Evolutionary conservation across 768 basidiomycete genomes (phyloP), one percentile per base, ranked within the genome.

Genomic region (Panellus pusillus): DNA sequence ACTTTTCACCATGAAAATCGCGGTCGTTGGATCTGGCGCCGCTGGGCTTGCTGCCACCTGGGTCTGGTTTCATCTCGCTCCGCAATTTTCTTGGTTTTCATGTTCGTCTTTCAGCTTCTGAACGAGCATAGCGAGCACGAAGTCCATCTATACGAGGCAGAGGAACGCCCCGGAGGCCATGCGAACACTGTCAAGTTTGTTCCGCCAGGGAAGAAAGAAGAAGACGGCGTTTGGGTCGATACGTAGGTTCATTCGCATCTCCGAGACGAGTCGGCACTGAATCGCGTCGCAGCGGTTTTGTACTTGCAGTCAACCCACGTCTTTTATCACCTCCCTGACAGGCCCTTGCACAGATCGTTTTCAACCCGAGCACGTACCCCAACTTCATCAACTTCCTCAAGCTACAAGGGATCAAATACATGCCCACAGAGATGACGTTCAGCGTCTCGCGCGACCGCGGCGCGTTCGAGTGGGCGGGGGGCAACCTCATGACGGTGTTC

Each of bases 21-120:
- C 88, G 3, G 83, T 91, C 27, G 79, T 91, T 17, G 90, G 88
- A 5, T 84, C 86, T 40, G 89, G 89, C 8, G 82, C 87, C n/a
- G 83, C 86, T 31, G 89, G 89, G n/a, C 77, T 92, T 3, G 84
- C 77, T 17, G 85, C 87, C 13, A 83, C 85, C 9, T 91, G 89
- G 87, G 87, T 84, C 50, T 57, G 76, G 43, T 14, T 27, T 9
- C n/a, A 9, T 45, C 3, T 7, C 14, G 12, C 14, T 0, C 9
- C 37, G 19, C 27, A 28, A 24, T 5, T 17, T 24, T 7, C 44
- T 39, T 36, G 19, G 28, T 13, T 11, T 41, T n/a, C 47, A 42
- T 35, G 28, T 24, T 24, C 27, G 35, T 8, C 31, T 9, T 1
- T 32, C 49, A 86, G 85, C 74, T 86, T 15, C 72, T 91, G 54